Base-by-base conservation (phyloP, 768 basidiomycete genomes). In the Leucocoprinus leucothites region DNA sequence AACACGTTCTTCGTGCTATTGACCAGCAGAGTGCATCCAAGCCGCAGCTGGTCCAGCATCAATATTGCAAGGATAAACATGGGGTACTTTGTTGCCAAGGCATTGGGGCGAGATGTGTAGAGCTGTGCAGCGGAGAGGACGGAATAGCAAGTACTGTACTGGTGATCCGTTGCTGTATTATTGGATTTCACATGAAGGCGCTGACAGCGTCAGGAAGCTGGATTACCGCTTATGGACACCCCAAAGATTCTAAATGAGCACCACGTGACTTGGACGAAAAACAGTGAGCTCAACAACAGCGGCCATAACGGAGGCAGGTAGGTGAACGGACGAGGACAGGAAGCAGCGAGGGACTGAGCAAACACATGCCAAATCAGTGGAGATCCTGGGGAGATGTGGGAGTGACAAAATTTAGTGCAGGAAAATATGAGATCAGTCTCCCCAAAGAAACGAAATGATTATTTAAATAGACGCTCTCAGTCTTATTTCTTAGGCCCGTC, bases 1-100 rank as follows among this genome's bases (percentile, higher is more conserved):
- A 62, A 64, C n/a, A 68, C 65, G 9, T 65, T 67, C 53, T 65
- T 65, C 58, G 25, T 68, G n/a, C 43, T 68, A 16, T 46, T 68
- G 34, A 62, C 62, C 4, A 59, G 65, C 48, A 57, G 64, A 16
- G 67, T 68, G n/a, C 67, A 68, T 54, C 67, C 67, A 6, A 65
- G 57, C 42, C 42, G 67, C n/a, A 58, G 43, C 3, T 66, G 67
- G 67, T 66, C 65, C 18, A 65, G 61, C 51, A 61, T 68, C 49
- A 68, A 65, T 45, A 34, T 68, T 2, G 67, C 62, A 22, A 58
- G 67, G 22, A 57, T 40, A 9, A 55, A 55, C 53, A 55, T 55
- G 62, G 54, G 65, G 1, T 51, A 57, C 26, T 67, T 51, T 24
- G 56, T 61, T 9, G 65, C 65, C 38, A 56, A 56, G 51, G 60